Base-by-base conservation (phyloP, 1,284 basidiomycete genomes). In the Ustilago lituana region DNA sequence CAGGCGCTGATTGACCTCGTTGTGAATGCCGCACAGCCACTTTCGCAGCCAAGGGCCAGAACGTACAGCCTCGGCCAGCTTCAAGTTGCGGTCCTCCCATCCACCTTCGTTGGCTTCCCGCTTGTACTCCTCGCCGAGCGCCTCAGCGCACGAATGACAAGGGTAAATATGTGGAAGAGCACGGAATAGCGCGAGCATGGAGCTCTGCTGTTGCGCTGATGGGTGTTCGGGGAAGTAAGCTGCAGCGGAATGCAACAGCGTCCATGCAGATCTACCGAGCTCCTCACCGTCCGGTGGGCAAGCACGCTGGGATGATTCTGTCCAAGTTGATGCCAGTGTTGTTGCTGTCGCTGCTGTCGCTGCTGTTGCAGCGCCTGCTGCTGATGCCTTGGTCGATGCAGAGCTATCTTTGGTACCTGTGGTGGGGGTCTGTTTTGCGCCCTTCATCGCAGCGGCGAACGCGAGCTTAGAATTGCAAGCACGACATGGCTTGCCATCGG, bases 401-500 rank as follows among this genome's bases (percentile, higher is more conserved):
- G 33, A 20, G n/a, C 27, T 32, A 11, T 26, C 43, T 29, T 50
- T 39, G 14, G 56, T 19, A 9, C 10, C 12, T 10, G 32, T 24
- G 22, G 20, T 41, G 14, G 61, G 14, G 12, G 45, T 20, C 3
- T 31, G 10, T 24, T 64, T 60, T 4, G 60, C 31, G 2, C 68
- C 65, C 23, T 74, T 77, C 68, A 80, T 69, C 17, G 80, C 79
- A 8, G 71, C 64, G 15, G 73, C 55, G 27, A 82, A 81, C 1
- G 77, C 79, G 4, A 77, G 51, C 48, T 78, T 78, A 6, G 76
- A 69, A 46, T 74, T 76, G 62, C 80, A 82, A 20, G 78, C 78
- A 31, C 78, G 66, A 57, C 80, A 82, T 17, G 80, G 80, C 40
- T 82, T 82, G 4, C 80, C 80, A 44, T 82, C 80, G 3, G 80